phyloP scores from a whole-genome alignment of 2,329 filamentous ascomycete species.

The Penicillium sp. region DNA sequence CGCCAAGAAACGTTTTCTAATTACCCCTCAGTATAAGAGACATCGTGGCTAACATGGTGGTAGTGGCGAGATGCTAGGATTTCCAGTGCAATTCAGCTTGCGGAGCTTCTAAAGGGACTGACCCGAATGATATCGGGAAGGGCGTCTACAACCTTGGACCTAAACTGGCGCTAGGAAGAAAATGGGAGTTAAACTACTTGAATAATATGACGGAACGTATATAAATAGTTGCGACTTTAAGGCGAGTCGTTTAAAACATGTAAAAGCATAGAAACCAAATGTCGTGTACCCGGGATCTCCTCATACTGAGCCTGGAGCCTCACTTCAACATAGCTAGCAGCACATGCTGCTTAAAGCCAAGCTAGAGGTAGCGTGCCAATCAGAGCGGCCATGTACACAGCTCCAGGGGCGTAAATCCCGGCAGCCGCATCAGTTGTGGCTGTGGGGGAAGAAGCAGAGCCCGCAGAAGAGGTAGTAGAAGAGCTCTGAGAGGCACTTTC shows the following conservation, averaged over 20 bases:
- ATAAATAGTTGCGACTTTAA: not conserved
- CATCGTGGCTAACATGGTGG: too few relatives aligned
- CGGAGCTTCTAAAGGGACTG: too few relatives aligned
- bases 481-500: not conserved
- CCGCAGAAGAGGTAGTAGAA: not conserved
- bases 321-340: not conserved
- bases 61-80: too few relatives aligned
- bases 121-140: too few relatives aligned
- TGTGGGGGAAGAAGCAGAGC: constrained; percentile 6
- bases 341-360: constrained; percentile 20
- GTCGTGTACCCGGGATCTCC: not conserved
- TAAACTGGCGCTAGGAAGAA: not conserved
- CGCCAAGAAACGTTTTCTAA: too few relatives aligned
- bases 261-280: not conserved
- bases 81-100: too few relatives aligned
- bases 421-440: constrained; percentile 17
- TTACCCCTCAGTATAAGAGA: too few relatives aligned
- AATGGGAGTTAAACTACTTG: not conserved
- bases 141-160: not conserved
- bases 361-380: constrained; percentile 26
- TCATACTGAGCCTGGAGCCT: not conserved
- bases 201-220: not conserved
- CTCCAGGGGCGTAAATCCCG: constrained; percentile 11
- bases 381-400: constrained; percentile 22
- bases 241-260: not conserved